A percentile compares a stretch with the other conserved stretches of the same genome.
Evolutionary conservation across 2,329 filamentous ascomycete genomes (phyloP).

Genomic region (Cordyceps tenuipes): DNA sequence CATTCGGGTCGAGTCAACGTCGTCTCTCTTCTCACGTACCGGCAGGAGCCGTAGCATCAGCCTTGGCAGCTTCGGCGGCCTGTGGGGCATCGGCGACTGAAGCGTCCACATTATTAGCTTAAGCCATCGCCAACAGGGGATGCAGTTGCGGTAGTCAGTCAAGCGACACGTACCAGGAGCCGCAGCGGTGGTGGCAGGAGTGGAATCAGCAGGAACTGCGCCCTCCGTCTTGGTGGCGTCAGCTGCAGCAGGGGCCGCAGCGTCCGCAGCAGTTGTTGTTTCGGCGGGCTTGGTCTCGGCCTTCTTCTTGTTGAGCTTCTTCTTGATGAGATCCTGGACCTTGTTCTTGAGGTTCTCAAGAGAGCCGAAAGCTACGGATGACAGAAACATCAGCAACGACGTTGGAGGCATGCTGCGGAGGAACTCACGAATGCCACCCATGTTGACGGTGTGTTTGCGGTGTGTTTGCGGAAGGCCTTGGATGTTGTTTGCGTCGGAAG

Average conservation of each 20-base stretch:
- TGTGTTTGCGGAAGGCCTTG: neutral
- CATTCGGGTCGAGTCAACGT: neutral
- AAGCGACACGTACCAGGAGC: constrained; percentile 13
- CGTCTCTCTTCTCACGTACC: neutral
- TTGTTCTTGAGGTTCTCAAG: constrained; percentile 49
- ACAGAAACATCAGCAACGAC: neutral
- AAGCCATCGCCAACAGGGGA: neutral
- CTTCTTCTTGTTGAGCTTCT: constrained; percentile 31
- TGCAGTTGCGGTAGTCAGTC: neutral
- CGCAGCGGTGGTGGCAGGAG: constrained; percentile 16
- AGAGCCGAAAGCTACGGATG: constrained; percentile 35
- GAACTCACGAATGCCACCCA: constrained; percentile 46
- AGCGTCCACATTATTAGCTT: constrained; percentile 9
- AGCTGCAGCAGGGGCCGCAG: constrained; percentile 16
- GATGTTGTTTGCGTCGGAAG: constrained; percentile 15
- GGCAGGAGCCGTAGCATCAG: constrained; percentile 13
- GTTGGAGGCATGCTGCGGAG: neutral
- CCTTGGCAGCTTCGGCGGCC: constrained; percentile 18
- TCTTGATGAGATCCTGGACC: constrained; percentile 46
- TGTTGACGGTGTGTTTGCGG: constrained; percentile 27
- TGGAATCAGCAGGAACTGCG: constrained; percentile 17
- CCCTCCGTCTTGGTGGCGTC: constrained; percentile 18
- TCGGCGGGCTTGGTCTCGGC: constrained; percentile 17
- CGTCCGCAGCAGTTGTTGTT: constrained; percentile 11
- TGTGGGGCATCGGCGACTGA: constrained; percentile 17